Evolutionary conservation across 352 stramenopile species (phyloP).

Genomic region (Pythium phragmiticola): DNA sequence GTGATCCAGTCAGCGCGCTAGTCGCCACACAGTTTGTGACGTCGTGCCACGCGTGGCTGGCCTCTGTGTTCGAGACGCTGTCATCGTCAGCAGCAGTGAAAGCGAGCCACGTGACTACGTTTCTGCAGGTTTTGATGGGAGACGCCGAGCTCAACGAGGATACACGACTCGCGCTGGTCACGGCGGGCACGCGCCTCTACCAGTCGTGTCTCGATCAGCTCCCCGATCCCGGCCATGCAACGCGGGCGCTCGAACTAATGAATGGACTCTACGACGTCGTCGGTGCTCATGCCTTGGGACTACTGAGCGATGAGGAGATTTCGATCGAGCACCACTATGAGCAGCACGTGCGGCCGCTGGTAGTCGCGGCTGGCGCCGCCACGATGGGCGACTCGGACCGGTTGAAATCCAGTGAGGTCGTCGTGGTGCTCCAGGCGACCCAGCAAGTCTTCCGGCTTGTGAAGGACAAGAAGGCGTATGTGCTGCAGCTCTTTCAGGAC

Average conservation of each 20-base stretch:
- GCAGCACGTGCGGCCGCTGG: slow-evolving; percentile 39
- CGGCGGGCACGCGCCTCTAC: slow-evolving; percentile 17
- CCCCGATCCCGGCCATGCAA: background rate
- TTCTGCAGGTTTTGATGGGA: slow-evolving; percentile 11
- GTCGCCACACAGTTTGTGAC: slow-evolving; percentile 21
- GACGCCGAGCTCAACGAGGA: background rate
- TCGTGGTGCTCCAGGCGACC: slow-evolving; percentile 34
- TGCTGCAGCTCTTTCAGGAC: slow-evolving; percentile 70
- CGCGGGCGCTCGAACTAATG: slow-evolving; percentile 41
- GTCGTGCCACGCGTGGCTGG: slow-evolving; percentile 12
- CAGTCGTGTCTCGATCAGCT: slow-evolving; percentile 23
- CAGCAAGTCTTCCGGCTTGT: slow-evolving; percentile 54
- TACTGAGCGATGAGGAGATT: background rate
- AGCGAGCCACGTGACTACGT: slow-evolving; percentile 13
- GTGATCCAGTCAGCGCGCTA: slow-evolving; percentile 10
- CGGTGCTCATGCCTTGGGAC: slow-evolving; percentile 15
- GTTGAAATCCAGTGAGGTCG: background rate
- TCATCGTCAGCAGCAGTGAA: slow-evolving; percentile 9
- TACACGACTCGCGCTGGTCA: background rate
- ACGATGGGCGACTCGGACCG: background rate
- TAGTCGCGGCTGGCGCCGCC: slow-evolving; percentile 28
- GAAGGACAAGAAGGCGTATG: slow-evolving; percentile 61
- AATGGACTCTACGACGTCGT: slow-evolving; percentile 42
- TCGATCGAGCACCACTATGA: slow-evolving; percentile 40
- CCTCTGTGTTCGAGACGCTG: slow-evolving; percentile 19